Percentiles rank a stretch among this genome's conserved stretches.
Evolutionary conservation across 169 alveolate species (phyloP).

Genomic region (Plasmodium reichenowi): DNA sequence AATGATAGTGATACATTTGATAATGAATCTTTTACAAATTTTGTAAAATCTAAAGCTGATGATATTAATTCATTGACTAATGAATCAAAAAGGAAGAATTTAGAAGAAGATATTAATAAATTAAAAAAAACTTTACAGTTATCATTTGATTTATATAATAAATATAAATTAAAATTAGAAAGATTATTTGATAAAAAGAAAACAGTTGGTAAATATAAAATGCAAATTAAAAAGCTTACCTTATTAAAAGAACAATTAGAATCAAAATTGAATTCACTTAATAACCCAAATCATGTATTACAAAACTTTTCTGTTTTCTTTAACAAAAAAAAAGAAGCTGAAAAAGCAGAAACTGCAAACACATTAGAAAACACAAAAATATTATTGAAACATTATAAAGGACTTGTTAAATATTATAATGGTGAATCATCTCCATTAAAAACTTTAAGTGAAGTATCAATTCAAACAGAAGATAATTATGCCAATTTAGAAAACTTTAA

Average conservation of each 20-base stretch:
- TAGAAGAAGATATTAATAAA: conserved; percentile 10
- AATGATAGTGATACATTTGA: background rate
- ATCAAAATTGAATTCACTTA: conserved; percentile 2
- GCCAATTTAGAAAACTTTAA: conserved; percentile 34
- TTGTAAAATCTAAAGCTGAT: conserved; percentile 18
- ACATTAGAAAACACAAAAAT: conserved; percentile 29
- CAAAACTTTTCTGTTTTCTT: conserved; percentile 8
- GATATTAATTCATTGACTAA: background rate
- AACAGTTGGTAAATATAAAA: background rate
- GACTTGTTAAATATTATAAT: conserved; percentile 24
- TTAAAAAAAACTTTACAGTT: conserved; percentile 4
- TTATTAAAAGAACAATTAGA: conserved; percentile 32
- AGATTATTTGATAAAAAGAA: conserved; percentile 20
- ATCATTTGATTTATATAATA: conserved; percentile 5
- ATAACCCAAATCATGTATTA: conserved; percentile 27
- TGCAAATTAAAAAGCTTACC: background rate
- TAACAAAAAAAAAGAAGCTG: conserved; percentile 44
- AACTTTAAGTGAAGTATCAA: conserved; percentile 21
- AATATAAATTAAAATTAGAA: conserved; percentile 53
- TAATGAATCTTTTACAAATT: conserved; percentile 2
- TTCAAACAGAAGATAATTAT: conserved; percentile 36
- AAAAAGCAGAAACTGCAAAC: conserved; percentile 18
- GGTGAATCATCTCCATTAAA: conserved; percentile 49
- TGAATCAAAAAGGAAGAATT: background rate
- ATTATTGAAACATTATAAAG: conserved; percentile 50